Conservation (phyloP, 441 rosid species). For the Sinapis alba region DNA sequence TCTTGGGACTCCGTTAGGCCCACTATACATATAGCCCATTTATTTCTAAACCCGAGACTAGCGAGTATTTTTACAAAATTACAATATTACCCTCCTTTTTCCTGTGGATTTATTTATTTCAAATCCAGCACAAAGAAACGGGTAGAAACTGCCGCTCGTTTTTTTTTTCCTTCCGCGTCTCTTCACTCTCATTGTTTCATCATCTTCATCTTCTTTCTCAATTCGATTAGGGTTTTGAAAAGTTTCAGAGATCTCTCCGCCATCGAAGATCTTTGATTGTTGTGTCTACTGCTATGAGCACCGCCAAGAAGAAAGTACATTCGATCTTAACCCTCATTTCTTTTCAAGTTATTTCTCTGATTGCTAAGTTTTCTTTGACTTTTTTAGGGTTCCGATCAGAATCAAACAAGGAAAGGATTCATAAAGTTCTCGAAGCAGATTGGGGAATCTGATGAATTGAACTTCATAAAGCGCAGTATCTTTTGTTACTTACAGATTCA, state of each 20-base stretch:
- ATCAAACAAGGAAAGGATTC: slow-evolving; percentile 47
- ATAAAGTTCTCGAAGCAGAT: slow-evolving; percentile 51
- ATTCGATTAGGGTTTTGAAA: background rate
- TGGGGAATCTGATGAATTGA: slow-evolving; percentile 58
- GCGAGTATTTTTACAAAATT: too few relatives aligned
- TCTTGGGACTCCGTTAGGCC: background rate
- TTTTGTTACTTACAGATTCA: slow-evolving; percentile 13
- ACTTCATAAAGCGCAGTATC: slow-evolving; percentile 90
- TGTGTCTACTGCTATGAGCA: slow-evolving; percentile 34
- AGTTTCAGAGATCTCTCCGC: background rate
- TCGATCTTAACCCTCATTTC: background rate
- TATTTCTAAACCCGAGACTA: too few relatives aligned
- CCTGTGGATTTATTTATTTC: background rate
- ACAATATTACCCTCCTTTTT: background rate
- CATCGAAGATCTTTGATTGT: background rate
- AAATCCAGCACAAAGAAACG: background rate
- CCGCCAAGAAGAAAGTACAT: slow-evolving; percentile 43
- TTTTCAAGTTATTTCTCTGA: background rate
- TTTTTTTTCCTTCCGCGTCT: slow-evolving; percentile 3
- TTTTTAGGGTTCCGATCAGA: slow-evolving; percentile 48
- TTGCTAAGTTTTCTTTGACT: background rate
- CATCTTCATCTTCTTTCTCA: background rate
- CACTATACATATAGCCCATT: background rate
- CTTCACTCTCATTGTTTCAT: background rate
- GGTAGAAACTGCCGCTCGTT: background rate